A percentile compares a stretch with the other conserved stretches of the same genome.
Conservation (phyloP, 768 basidiomycete genomes). For the Termitomyces sp. region DNA sequence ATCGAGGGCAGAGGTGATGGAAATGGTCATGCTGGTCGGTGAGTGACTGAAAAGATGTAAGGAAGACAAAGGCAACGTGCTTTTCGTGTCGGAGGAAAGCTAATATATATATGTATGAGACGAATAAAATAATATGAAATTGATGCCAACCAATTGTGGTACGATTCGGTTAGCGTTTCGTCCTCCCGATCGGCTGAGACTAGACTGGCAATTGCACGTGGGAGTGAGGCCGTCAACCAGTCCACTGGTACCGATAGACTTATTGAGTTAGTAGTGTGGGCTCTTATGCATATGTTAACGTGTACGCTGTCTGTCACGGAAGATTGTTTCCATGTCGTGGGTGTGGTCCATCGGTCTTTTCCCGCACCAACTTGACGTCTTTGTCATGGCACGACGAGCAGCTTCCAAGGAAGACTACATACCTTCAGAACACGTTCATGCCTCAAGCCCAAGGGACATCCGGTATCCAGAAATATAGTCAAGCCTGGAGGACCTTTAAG, state of each 20-base stretch:
- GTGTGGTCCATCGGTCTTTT: no score
- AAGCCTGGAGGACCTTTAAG: no score
- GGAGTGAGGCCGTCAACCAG: background rate
- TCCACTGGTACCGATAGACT: no score
- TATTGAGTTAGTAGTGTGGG: no score
- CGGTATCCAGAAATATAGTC: no score
- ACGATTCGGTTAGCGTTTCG: constrained; percentile 24
- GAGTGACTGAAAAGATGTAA: background rate
- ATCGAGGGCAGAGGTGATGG: constrained; percentile 27
- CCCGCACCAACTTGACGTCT: background rate
- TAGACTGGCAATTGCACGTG: background rate
- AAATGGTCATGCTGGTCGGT: constrained; percentile 32
- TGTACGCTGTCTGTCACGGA: background rate
- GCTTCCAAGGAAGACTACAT: no score
- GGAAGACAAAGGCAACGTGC: constrained; percentile 9
- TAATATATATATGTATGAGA: constrained; percentile 21
- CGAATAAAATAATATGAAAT: constrained; percentile 30
- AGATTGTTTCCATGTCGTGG: no score
- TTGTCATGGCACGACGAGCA: no score
- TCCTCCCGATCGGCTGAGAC: constrained; percentile 7
- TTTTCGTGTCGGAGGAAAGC: constrained; percentile 1
- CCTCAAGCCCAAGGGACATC: background rate
- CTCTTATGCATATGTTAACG: no score
- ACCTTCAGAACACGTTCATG: background rate
- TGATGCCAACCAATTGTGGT: constrained; percentile 34